These are phyloP conservation scores for Gracilaria vermiculophylla DNA, from an alignment of 23 red algal genomes.

Conservation along the genomic window DNA sequence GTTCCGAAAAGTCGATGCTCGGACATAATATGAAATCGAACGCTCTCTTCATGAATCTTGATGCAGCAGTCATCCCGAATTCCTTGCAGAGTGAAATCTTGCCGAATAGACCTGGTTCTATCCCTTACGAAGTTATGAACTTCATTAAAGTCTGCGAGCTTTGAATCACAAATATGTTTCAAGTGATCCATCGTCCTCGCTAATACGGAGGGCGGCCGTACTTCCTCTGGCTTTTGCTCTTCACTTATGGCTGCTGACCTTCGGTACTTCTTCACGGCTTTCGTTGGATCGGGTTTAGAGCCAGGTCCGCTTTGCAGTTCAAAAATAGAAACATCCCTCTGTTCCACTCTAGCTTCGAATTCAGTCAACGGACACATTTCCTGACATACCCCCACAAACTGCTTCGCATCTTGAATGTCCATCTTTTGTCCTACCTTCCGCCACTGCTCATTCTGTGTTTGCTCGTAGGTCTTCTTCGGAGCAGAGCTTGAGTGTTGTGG, in stretches of 20 bases:
- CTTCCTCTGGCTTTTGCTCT: constrained; percentile 64
- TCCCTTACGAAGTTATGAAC: constrained; percentile 92
- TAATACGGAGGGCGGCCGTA: constrained; percentile 75
- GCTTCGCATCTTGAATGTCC: constrained; percentile 40
- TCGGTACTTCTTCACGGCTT: constrained; percentile 93
- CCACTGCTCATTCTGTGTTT: constrained; percentile 15
- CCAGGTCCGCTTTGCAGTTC: constrained; percentile 15
- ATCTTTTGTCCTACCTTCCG: constrained; percentile 29
- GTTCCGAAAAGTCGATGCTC: constrained; percentile 70
- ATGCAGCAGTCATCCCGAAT: constrained; percentile 66
- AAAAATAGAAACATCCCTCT: constrained; percentile 56
- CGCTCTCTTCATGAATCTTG: constrained; percentile 79
- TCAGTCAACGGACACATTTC: constrained; percentile 91
- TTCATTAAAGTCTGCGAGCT: constrained; percentile 61
- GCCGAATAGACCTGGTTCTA: constrained; percentile 89
- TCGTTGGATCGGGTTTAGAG: constrained; percentile 54
- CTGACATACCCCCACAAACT: constrained; percentile 83
- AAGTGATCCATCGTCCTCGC: constrained; percentile 86
- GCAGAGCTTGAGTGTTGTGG: neutral
- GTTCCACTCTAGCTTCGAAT: constrained; percentile 38
- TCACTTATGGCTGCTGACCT: constrained; percentile 90
- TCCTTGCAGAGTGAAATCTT: constrained; percentile 94
- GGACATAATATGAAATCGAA: constrained; percentile 92
- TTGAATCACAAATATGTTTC: constrained; percentile 42
- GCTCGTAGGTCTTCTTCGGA: neutral